Base-by-base conservation (phyloP, 2,329 filamentous ascomycete species). In the Cordyceps tenuipes region DNA sequence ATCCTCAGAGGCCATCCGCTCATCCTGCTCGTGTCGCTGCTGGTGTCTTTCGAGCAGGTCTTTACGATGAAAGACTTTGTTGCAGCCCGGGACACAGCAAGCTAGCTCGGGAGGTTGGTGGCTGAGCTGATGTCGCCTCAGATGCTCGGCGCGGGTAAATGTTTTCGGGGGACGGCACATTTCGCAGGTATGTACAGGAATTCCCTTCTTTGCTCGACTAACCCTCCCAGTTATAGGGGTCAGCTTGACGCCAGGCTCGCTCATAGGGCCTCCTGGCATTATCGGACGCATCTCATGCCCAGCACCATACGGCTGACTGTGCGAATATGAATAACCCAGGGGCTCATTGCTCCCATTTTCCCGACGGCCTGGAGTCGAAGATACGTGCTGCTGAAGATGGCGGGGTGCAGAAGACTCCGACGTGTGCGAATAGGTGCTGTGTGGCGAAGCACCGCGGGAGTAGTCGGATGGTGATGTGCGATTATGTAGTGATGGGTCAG, bases 111-210 rank as follows among this genome's bases (percentile, higher is more conserved):
- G 81, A 56, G 76, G 79, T 60, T 79, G 75, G 68, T 86, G 83
- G 65, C 82, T 84, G 44, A 84, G 70, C 68, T 86, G 80, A 68
- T 86, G 83, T 58, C 83, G 81, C 66, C 83, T 85, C 61, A 86
- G 71, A 70, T 86, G 83, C 66, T 86, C 83, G 34, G 83, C 83
- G 66, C 83, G 75, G 13, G 82, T 85, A 63, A 86, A 86, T 2
- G 80, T 85, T 76, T 82, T 83, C 19, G 76, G 70, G 21, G 79
- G 78, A 62, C 72, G 75, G 64, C 81, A 83, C 58, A 74, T 70
- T 6, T 82, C 76, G 63, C 81, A 84, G 2, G 72, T 75, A 67
- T 84, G 81, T 57, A 84, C 81, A 17, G 79, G 79, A n/a, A 83
- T 73, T 13, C 81, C 81, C 68, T 84, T 84, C 74, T 81, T 82